Evolutionary conservation across 169 alveolate species (phyloP), one percentile per base, ranked within the genome.

Genomic region (Plasmodium knowlesi): DNA sequence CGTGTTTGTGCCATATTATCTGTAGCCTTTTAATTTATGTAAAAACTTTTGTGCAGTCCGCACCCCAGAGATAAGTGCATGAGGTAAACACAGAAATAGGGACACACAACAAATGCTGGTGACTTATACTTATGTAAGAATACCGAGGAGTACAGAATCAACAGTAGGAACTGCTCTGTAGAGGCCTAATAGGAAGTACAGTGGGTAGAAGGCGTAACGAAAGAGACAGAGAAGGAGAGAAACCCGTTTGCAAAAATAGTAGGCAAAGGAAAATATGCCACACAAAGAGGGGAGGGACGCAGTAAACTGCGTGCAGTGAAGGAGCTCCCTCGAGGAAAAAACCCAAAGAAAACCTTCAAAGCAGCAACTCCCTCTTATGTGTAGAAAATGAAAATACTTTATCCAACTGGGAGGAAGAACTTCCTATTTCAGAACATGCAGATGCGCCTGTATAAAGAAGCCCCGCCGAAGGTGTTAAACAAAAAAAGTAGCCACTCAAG

Each of bases 401-500:
- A 74, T 9, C 9, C 50, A 50, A 22, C 54, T 50, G 74, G 34
- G 79, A 90, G 28, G 54, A 70, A 76, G 30, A 81, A 14, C 34
- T 82, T 90, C 73, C 57, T 90, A 14, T 90, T 46, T 82, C 89
- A 74, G 54, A n/a, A 82, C 57, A 72, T 28, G 19, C 53, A 19
- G 16, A 19, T 70, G 72, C 46, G 95, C 32, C 41, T 67, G n/a
- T 90, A 90, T 82, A 90, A 80, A 14, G 95, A 90, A 90, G 88
- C 95, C 12, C 46, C 57, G n/a, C 95, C 95, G 32, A 90, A 90
- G 54, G 91, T 90, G 30, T 90, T 67, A 32, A 90, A 90, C 78
- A 90, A 90, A 76, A 90, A 90, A 57, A 95, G 97, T 32, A 96
- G 92, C 53, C 97, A 96, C 81, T 74, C 96, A 25, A 94, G 97